Percentiles rank a stretch among this genome's conserved stretches.
phyloP scores from a whole-genome alignment of 805 yeast species.

The Candida ortonii region DNA sequence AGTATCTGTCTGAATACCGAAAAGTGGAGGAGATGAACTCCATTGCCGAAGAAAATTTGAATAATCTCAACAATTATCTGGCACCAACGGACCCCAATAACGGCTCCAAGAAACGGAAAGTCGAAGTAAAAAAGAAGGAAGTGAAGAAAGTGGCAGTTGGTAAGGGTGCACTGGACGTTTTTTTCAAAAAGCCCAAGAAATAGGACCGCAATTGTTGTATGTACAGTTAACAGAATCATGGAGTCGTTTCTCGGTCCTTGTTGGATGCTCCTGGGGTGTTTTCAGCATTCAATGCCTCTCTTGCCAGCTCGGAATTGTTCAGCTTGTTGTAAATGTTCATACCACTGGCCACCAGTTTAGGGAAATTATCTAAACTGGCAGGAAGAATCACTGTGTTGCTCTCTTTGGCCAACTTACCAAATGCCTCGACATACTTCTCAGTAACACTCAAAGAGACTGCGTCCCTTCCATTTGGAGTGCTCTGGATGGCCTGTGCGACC shows the following conservation, averaged over 20 bases:
- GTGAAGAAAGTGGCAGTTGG: slow-evolving; percentile 47
- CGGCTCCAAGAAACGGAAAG: slow-evolving; percentile 20
- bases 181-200: slow-evolving; percentile 45
- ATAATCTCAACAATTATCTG: slow-evolving; percentile 30
- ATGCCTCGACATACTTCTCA: slow-evolving; percentile 78
- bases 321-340: slow-evolving; percentile 59
- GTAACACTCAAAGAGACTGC: slow-evolving; percentile 81
- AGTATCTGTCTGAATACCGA: slow-evolving; percentile 20
- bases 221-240: slow-evolving; percentile 3
- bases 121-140: slow-evolving; percentile 31
- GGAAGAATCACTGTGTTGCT: slow-evolving; percentile 77
- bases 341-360: slow-evolving; percentile 73
- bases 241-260: slow-evolving; percentile 1
- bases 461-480: slow-evolving; percentile 67
- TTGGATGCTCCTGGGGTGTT: slow-evolving; percentile 1
- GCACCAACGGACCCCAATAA: slow-evolving; percentile 15
- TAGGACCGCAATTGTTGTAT: slow-evolving; percentile 4
- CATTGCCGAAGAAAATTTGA: slow-evolving; percentile 33
- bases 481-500: slow-evolving; percentile 64
- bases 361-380: slow-evolving; percentile 69
- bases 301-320: slow-evolving; percentile 35
- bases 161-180: slow-evolving; percentile 68
- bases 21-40: slow-evolving; percentile 20
- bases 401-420: slow-evolving; percentile 79
- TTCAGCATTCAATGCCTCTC: slow-evolving; percentile 17